Conservation (phyloP, 441 rosid species). For the Brassica balearica region DNA sequence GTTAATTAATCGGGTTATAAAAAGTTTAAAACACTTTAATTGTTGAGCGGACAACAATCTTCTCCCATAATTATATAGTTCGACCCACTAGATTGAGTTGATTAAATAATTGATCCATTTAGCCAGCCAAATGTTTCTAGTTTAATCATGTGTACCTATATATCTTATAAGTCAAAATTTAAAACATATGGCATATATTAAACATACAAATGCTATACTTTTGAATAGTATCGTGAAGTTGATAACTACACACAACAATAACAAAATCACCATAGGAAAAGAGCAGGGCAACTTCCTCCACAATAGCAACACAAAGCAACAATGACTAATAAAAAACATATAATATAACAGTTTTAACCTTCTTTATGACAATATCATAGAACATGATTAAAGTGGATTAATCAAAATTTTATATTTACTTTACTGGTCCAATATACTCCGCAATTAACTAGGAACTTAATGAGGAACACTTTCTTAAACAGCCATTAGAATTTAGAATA, state of each 20-base stretch:
- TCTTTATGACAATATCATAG: slow-evolving; percentile 23
- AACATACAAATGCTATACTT: background rate
- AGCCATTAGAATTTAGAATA: too few species aligned
- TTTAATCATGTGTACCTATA: background rate
- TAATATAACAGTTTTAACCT: background rate
- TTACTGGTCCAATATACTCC: slow-evolving; percentile 18
- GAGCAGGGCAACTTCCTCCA: slow-evolving; percentile 64
- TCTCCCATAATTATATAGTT: too few species aligned
- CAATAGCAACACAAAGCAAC: slow-evolving; percentile 52
- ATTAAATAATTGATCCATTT: too few species aligned
- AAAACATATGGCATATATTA: background rate
- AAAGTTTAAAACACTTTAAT: too few species aligned
- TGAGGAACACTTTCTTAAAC: too few species aligned
- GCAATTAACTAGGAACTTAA: background rate
- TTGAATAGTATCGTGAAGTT: slow-evolving; percentile 18
- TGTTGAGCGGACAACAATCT: too few species aligned
- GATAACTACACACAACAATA: slow-evolving; percentile 35
- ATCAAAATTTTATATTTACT: background rate
- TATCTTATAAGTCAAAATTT: background rate
- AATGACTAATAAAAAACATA: slow-evolving; percentile 34
- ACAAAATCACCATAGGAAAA: slow-evolving; percentile 45
- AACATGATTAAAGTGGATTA: slow-evolving; percentile 29
- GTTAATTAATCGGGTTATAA: too few species aligned
- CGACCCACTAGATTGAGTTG: too few species aligned
- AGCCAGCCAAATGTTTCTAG: too few species aligned